Conservation (phyloP, 768 basidiomycete species). For the Auriscalpium microsporum region DNA sequence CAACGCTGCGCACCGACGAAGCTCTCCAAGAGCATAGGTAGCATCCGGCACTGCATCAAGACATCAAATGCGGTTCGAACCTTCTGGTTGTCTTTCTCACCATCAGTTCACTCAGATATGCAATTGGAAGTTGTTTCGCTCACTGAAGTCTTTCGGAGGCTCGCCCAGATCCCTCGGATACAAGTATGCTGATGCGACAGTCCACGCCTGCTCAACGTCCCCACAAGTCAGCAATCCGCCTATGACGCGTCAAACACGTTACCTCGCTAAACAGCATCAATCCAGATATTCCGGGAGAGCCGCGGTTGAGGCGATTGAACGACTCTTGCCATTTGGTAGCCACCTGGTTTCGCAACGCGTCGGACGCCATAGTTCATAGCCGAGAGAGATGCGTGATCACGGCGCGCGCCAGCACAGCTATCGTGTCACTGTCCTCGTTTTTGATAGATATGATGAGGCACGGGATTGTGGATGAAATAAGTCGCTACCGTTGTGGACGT, state of each 20-base stretch:
- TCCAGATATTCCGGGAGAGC: slow-evolving; percentile 53
- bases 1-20: slow-evolving; percentile 47
- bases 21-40: slow-evolving; percentile 58
- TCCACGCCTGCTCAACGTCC: slow-evolving; percentile 42
- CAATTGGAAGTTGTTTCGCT: not conserved
- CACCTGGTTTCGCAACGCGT: slow-evolving; percentile 57
- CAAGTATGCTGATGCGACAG: slow-evolving; percentile 40
- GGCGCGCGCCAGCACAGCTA: too few species aligned
- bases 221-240: too few species aligned
- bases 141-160: slow-evolving; percentile 23
- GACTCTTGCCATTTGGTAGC: slow-evolving; percentile 65
- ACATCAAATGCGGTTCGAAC: slow-evolving; percentile 50
- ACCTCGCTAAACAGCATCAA: slow-evolving; percentile 57
- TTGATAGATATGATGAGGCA: too few species aligned
- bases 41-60: slow-evolving; percentile 48
- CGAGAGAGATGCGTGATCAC: not conserved
- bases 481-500: too few species aligned
- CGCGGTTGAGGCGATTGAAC: slow-evolving; percentile 53
- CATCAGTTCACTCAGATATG: not conserved
- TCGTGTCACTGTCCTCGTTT: too few species aligned
- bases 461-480: too few species aligned
- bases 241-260: not conserved
- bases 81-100: slow-evolving; percentile 34
- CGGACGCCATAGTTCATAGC: slow-evolving; percentile 38
- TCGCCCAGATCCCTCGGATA: slow-evolving; percentile 44